These are phyloP conservation scores for Wickerhamiella cacticola DNA, from an alignment of 805 yeast genomes.

Conservation along the genomic window DNA sequence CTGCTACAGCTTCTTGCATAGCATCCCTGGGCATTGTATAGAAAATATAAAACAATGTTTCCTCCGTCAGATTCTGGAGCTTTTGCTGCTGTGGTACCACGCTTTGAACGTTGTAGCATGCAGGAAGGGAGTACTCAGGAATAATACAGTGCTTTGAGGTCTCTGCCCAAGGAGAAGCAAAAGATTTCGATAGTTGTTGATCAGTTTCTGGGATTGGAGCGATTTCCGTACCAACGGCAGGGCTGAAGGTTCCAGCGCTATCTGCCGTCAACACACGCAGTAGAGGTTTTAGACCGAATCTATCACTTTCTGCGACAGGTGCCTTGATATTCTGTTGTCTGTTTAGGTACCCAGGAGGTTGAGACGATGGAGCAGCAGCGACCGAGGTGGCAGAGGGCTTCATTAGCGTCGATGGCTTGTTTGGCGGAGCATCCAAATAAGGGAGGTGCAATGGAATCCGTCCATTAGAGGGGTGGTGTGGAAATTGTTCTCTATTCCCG, in stretches of 20 bases:
- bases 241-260: slow-evolving; percentile 46
- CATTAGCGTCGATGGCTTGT: background rate
- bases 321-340: background rate
- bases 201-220: slow-evolving; percentile 50
- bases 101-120: slow-evolving; percentile 36
- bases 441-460: slow-evolving; percentile 8
- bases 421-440: slow-evolving; percentile 9
- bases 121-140: slow-evolving; percentile 63
- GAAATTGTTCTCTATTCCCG: background rate
- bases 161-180: slow-evolving; percentile 93
- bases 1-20: slow-evolving; percentile 84
- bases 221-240: slow-evolving; percentile 67
- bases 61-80: slow-evolving; percentile 56
- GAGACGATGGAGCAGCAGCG: background rate
- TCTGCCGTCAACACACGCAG: slow-evolving; percentile 49
- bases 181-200: slow-evolving; percentile 43
- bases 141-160: slow-evolving; percentile 82
- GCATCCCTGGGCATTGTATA: slow-evolving; percentile 89
- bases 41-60: slow-evolving; percentile 83
- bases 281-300: slow-evolving; percentile 58
- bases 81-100: slow-evolving; percentile 36
- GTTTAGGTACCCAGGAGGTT: background rate
- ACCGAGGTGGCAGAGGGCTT: background rate
- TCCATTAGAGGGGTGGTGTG: background rate
- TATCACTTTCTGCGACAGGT: slow-evolving; percentile 37